phyloP scores from a whole-genome alignment of 805 yeast species.

The Candida sakaeoensis region DNA sequence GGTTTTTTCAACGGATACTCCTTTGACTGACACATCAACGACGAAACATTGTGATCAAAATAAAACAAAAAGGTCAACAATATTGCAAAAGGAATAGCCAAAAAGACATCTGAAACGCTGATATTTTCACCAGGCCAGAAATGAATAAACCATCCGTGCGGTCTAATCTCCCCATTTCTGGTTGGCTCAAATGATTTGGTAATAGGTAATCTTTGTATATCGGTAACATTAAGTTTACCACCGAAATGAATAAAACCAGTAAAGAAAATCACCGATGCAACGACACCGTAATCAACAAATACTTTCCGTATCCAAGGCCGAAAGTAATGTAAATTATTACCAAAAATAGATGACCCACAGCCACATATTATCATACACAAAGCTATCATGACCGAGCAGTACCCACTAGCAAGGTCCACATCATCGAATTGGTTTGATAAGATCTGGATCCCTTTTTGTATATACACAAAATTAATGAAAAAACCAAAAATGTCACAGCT shows the following conservation, averaged over 20 bases:
- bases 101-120: slow-evolving; percentile 69
- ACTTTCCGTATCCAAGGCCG: slow-evolving; percentile 59
- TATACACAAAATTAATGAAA: slow-evolving; percentile 81
- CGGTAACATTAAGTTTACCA: slow-evolving; percentile 57
- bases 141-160: slow-evolving; percentile 72
- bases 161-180: slow-evolving; percentile 25
- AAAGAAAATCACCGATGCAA: slow-evolving; percentile 79
- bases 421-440: slow-evolving; percentile 62
- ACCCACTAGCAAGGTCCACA: slow-evolving; percentile 48
- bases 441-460: slow-evolving; percentile 88
- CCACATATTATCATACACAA: slow-evolving; percentile 78
- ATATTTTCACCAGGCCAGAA: slow-evolving; percentile 61
- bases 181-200: slow-evolving; percentile 78
- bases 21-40: slow-evolving; percentile 85
- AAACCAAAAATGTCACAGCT: slow-evolving; percentile 93
- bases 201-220: slow-evolving; percentile 63
- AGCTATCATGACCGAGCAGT: slow-evolving; percentile 70
- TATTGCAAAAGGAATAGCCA: slow-evolving; percentile 91
- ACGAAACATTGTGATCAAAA: slow-evolving; percentile 93
- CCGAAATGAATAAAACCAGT: slow-evolving; percentile 94
- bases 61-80: slow-evolving; percentile 80
- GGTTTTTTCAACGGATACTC: slow-evolving; percentile 83
- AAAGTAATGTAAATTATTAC: slow-evolving; percentile 59
- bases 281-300: slow-evolving; percentile 83
- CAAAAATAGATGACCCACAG: slow-evolving; percentile 53